Conservation (phyloP, 2,329 filamentous ascomycete species). For the Leptographium procerum region DNA sequence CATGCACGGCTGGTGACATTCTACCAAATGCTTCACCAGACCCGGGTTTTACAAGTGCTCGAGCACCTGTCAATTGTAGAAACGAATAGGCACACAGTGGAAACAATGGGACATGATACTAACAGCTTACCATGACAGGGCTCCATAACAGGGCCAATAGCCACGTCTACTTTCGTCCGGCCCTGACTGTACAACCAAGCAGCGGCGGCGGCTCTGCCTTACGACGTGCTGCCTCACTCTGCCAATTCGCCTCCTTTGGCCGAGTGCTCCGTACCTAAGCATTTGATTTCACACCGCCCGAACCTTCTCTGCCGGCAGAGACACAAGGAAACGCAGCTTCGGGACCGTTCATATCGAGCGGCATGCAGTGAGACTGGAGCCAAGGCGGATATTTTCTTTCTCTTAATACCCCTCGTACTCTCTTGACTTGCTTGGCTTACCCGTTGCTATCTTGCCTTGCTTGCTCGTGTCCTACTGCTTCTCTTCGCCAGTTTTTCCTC, state of each 20-base stretch:
- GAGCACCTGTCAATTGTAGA: background rate
- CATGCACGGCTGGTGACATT: background rate
- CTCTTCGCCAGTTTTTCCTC: background rate
- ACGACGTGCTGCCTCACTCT: background rate
- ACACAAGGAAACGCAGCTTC: background rate
- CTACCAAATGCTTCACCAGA: background rate
- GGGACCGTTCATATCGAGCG: conserved; percentile 7
- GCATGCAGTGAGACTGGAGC: conserved; percentile 12
- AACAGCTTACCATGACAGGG: background rate
- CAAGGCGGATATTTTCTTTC: background rate
- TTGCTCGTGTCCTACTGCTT: background rate
- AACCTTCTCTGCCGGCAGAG: conserved; percentile 1
- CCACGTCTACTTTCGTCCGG: background rate
- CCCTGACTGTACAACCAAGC: background rate
- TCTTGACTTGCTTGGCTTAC: background rate
- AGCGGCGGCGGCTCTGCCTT: background rate
- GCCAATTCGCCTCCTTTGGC: background rate
- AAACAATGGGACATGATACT: background rate
- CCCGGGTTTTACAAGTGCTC: background rate
- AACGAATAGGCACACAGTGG: background rate
- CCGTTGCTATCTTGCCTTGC: background rate
- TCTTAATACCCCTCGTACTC: background rate
- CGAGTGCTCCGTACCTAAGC: background rate
- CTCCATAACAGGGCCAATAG: background rate
- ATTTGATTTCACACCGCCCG: background rate